Percentiles rank a stretch among this genome's conserved stretches.
Evolutionary conservation across 2,329 filamentous ascomycete genomes (phyloP).

Genomic region (Talaromyces sp.): DNA sequence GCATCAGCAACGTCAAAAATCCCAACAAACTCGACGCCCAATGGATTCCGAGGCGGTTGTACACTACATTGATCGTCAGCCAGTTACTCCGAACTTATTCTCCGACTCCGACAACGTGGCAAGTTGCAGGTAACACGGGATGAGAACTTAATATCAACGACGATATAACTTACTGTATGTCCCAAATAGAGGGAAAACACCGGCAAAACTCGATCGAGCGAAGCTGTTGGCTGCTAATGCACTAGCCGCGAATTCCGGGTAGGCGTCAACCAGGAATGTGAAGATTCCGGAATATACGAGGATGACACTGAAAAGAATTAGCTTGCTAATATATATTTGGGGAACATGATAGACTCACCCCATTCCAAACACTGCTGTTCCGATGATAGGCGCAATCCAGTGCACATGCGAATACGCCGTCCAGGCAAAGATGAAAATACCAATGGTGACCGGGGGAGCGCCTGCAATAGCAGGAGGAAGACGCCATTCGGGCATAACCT

Average conservation of each 20-base stretch:
- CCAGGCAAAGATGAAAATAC: conserved; percentile 88
- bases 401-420: conserved; percentile 70
- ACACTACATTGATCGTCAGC: conserved; percentile 35
- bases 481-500: conserved; percentile 79
- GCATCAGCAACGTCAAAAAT: conserved; percentile 44
- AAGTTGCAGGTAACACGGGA: conserved; percentile 42
- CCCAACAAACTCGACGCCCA: conserved; percentile 47
- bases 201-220: conserved; percentile 73
- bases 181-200: conserved; percentile 73
- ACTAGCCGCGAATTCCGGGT: conserved; percentile 47
- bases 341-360: conserved; percentile 53
- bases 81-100: conserved; percentile 30
- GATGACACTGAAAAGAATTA: conserved; percentile 55
- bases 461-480: conserved; percentile 72
- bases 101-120: conserved; percentile 36
- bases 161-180: conserved; percentile 43
- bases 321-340: background rate
- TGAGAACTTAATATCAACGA: background rate
- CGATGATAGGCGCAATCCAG: conserved; percentile 74
- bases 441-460: conserved; percentile 72
- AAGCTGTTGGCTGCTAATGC: conserved; percentile 83
- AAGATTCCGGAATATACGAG: conserved; percentile 81
- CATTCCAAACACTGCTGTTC: conserved; percentile 65
- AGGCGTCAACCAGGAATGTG: conserved; percentile 73
- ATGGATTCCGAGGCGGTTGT: conserved; percentile 44